Conservation (phyloP, 176 grass and related monocot species). For the Oryza meyeriana region DNA sequence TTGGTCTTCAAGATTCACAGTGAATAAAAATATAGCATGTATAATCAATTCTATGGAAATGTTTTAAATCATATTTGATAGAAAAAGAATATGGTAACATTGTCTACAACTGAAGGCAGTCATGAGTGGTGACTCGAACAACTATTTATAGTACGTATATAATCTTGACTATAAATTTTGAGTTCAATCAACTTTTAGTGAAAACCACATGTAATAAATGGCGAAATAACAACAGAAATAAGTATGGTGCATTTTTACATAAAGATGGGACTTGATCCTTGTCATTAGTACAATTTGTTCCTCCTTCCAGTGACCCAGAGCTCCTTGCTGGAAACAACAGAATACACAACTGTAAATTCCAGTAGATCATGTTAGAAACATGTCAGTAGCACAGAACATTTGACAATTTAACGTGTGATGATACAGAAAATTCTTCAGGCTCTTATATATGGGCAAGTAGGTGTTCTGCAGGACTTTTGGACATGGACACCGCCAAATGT, state of each 20-base stretch:
- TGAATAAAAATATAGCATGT: slow-evolving; percentile 12
- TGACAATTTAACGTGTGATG: slow-evolving; percentile 5
- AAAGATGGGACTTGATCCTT: slow-evolving; percentile 44
- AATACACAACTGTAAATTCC: not conserved
- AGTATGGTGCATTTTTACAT: slow-evolving; percentile 28
- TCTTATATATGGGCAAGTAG: not conserved
- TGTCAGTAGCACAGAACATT: slow-evolving; percentile 16
- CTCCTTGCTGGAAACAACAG: slow-evolving; percentile 30
- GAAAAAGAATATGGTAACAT: not conserved
- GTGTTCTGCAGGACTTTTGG: not conserved
- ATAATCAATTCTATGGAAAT: slow-evolving; percentile 2
- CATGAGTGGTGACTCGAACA: not conserved
- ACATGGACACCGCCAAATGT: not conserved
- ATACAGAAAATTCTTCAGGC: not conserved
- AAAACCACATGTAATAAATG: slow-evolving; percentile 9
- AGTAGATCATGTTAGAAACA: not conserved
- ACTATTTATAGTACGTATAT: not conserved
- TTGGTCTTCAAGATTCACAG: slow-evolving; percentile 4
- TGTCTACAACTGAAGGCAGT: not conserved
- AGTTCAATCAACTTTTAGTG: slow-evolving; percentile 13
- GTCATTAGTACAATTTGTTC: slow-evolving; percentile 23
- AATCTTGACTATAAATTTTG: not conserved
- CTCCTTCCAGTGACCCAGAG: slow-evolving; percentile 27
- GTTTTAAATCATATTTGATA: not conserved
- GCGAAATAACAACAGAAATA: slow-evolving; percentile 3